Percentiles rank a stretch among this genome's conserved stretches.
These are phyloP conservation scores for Populus ilicifolia DNA, from an alignment of 345 rosid genomes.

Conservation along the genomic window DNA sequence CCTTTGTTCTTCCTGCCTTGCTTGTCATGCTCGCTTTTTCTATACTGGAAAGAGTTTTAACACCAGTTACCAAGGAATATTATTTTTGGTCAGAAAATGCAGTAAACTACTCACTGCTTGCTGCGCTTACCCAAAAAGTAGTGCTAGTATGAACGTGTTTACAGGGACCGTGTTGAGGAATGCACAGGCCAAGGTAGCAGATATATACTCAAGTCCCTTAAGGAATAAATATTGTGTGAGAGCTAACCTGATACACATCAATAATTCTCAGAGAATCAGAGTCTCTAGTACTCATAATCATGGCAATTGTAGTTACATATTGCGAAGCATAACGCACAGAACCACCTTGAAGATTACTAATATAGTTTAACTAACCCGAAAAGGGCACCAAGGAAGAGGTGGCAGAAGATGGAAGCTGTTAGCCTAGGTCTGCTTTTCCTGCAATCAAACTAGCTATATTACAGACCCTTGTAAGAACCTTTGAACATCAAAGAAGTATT, in stretches of 20 bases:
- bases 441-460: not conserved
- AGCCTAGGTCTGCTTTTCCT: conserved; percentile 29
- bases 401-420: conserved; percentile 17
- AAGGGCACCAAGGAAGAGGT: conserved; percentile 27
- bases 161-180: conserved; percentile 32
- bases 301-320: not conserved
- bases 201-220: conserved; percentile 25
- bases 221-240: conserved; percentile 22
- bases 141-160: conserved; percentile 22
- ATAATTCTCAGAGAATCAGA: not conserved
- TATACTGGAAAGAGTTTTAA: not conserved
- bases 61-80: not conserved
- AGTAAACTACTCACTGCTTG: not conserved
- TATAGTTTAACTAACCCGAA: conserved; percentile 12
- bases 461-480: not conserved
- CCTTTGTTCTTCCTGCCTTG: conserved; percentile 23
- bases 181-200: conserved; percentile 25
- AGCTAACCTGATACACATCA: conserved; percentile 18
- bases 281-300: not conserved
- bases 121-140: conserved; percentile 15
- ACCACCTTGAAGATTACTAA: no score
- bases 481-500: not conserved
- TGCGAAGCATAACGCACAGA: not conserved
- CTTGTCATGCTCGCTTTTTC: conserved; percentile 20
- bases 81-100: not conserved